These are phyloP conservation scores for Termitomyces sp. DNA, from an alignment of 768 basidiomycete genomes.

Conservation along the genomic window DNA sequence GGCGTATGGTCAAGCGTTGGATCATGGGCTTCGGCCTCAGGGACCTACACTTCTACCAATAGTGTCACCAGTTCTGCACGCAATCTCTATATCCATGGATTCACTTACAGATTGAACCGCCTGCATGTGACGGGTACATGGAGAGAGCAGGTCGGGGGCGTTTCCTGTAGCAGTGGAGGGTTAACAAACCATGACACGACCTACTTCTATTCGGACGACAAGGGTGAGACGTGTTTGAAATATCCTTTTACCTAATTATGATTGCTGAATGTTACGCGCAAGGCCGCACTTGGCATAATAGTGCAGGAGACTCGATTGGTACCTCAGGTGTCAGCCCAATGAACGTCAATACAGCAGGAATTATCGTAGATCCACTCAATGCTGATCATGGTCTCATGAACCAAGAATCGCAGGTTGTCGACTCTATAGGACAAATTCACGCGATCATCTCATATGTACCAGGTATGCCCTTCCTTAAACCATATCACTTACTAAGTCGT, in stretches of 20 bases:
- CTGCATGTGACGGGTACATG: slow-evolving; percentile 42
- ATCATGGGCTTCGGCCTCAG: slow-evolving; percentile 38
- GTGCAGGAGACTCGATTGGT: slow-evolving; percentile 29
- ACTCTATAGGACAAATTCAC: slow-evolving; percentile 38
- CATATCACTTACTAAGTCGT: neutral
- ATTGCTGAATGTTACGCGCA: neutral
- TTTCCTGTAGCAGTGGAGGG: slow-evolving; percentile 36
- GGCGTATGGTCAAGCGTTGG: slow-evolving; percentile 39
- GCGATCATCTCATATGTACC: slow-evolving; percentile 44
- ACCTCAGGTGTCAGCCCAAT: slow-evolving; percentile 36
- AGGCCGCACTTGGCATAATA: slow-evolving; percentile 43
- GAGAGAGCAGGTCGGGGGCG: slow-evolving; percentile 37
- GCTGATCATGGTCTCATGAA: slow-evolving; percentile 49
- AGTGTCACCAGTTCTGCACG: slow-evolving; percentile 34
- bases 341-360: slow-evolving; percentile 37
- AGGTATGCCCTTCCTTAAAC: slow-evolving; percentile 20
- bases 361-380: slow-evolving; percentile 37
- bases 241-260: neutral
- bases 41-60: slow-evolving; percentile 36
- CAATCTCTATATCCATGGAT: slow-evolving; percentile 44
- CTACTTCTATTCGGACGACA: slow-evolving; percentile 41
- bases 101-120: slow-evolving; percentile 31
- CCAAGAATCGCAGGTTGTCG: slow-evolving; percentile 43
- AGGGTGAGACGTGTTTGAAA: slow-evolving; percentile 20
- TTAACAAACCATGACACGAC: slow-evolving; percentile 44